Evolutionary conservation across 768 basidiomycete genomes (phyloP).

Genomic region (Cystobasidium ongulense): DNA sequence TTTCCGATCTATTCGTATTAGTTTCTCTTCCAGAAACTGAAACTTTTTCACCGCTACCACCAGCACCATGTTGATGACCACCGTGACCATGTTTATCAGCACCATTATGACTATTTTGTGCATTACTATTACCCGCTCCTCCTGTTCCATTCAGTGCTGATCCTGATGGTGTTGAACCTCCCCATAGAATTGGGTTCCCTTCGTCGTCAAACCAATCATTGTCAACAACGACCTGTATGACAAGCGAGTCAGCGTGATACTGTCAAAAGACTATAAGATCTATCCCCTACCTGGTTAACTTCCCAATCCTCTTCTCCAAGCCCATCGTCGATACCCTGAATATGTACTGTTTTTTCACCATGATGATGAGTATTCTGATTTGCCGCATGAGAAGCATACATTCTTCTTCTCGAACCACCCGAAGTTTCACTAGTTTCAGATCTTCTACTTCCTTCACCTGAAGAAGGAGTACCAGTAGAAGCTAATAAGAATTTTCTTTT

Average conservation of each 20-base stretch:
- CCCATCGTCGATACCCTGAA: neutral
- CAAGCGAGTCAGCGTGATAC: neutral
- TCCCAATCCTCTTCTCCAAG: neutral
- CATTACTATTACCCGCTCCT: neutral
- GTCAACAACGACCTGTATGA: conserved; percentile 25
- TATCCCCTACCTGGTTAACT: neutral
- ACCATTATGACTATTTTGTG: too few relatives aligned
- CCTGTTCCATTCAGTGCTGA: neutral
- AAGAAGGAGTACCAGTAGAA: conserved; percentile 18
- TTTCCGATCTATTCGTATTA: conserved; percentile 14
- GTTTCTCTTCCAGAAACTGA: conserved; percentile 24
- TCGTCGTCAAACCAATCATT: conserved; percentile 25
- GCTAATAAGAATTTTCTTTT: conserved; percentile 20
- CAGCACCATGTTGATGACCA: neutral
- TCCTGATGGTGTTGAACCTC: neutral
- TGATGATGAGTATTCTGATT: neutral
- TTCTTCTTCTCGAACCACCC: neutral
- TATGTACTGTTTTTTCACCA: conserved; percentile 3
- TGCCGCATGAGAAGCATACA: neutral
- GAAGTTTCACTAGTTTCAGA: conserved; percentile 8
- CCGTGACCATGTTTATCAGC: neutral
- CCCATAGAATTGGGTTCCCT: conserved; percentile 4
- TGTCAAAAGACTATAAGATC: neutral
- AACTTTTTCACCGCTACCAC: neutral
- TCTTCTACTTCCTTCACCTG: conserved; percentile 11